Percentiles rank a stretch among this genome's conserved stretches.
Conservation (phyloP, 768 basidiomycete species). For the Lactifluus piperatus region DNA sequence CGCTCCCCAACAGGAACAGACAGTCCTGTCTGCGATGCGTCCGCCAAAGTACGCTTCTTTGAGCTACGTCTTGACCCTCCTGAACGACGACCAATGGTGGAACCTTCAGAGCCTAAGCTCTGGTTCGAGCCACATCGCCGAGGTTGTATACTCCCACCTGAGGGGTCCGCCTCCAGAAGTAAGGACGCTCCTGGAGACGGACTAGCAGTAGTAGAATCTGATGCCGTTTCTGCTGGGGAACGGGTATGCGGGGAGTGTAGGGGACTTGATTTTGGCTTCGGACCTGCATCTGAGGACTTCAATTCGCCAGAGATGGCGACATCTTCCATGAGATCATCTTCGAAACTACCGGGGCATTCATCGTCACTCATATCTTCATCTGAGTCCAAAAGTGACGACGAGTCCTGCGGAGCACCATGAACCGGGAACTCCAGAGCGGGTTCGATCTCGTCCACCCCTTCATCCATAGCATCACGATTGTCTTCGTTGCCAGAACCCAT, state of each 20-base stretch:
- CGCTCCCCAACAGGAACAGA: slow-evolving; percentile 60
- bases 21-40: slow-evolving; percentile 28
- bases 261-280: slow-evolving; percentile 4
- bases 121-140: slow-evolving; percentile 12
- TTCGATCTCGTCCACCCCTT: slow-evolving; percentile 49
- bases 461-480: slow-evolving; percentile 50
- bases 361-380: slow-evolving; percentile 73
- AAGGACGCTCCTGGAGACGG: neutral
- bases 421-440: slow-evolving; percentile 64
- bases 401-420: slow-evolving; percentile 40
- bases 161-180: neutral
- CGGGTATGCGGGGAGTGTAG: slow-evolving; percentile 7
- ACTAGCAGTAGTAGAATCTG: neutral
- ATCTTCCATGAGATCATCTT: slow-evolving; percentile 78
- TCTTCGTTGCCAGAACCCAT: slow-evolving; percentile 47
- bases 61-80: slow-evolving; percentile 49
- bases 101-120: slow-evolving; percentile 18
- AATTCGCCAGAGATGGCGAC: slow-evolving; percentile 68
- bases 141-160: slow-evolving; percentile 5
- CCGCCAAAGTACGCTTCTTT: slow-evolving; percentile 34
- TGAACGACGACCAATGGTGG: slow-evolving; percentile 26
- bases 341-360: slow-evolving; percentile 61
- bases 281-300: slow-evolving; percentile 9
- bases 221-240: slow-evolving; percentile 12
- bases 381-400: slow-evolving; percentile 47